phyloP scores from a whole-genome alignment of 768 basidiomycete species.

The Cystofilobasidium ferigula region DNA sequence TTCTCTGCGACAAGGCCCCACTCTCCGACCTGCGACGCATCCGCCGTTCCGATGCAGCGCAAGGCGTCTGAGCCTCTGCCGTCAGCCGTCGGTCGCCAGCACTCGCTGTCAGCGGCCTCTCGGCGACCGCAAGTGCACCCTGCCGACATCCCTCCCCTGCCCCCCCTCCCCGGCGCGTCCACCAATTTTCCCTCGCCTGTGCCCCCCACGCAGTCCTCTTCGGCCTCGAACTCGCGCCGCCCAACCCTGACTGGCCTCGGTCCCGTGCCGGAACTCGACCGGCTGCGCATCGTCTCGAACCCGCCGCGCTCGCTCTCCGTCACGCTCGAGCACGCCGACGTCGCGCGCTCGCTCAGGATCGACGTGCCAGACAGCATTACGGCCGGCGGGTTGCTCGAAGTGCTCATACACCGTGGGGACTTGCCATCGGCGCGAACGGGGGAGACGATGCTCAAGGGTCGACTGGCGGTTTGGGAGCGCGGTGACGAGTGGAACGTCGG shows the following conservation, averaged over 20 bases:
- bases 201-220: background rate
- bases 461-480: conserved; percentile 84
- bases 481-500: conserved; percentile 89
- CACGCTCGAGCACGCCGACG: background rate
- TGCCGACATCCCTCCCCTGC: background rate
- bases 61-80: conserved; percentile 7
- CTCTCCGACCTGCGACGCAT: background rate
- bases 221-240: background rate
- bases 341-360: conserved; percentile 4
- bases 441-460: conserved; percentile 33
- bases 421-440: conserved; percentile 32
- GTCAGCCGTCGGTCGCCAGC: background rate
- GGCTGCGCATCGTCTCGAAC: background rate
- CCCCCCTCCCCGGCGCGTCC: conserved; percentile 2
- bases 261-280: background rate
- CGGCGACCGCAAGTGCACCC: conserved; percentile 9
- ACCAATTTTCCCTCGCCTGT: conserved; percentile 17
- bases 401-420: conserved; percentile 13
- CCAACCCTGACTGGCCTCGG: background rate
- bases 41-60: background rate
- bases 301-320: background rate
- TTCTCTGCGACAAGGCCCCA: background rate
- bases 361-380: conserved; percentile 8
- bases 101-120: background rate
- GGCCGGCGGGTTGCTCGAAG: conserved; percentile 12